Percentiles rank a stretch among this genome's conserved stretches.
phyloP scores from a whole-genome alignment of 768 basidiomycete genomes.

The Amanita exitialis region DNA sequence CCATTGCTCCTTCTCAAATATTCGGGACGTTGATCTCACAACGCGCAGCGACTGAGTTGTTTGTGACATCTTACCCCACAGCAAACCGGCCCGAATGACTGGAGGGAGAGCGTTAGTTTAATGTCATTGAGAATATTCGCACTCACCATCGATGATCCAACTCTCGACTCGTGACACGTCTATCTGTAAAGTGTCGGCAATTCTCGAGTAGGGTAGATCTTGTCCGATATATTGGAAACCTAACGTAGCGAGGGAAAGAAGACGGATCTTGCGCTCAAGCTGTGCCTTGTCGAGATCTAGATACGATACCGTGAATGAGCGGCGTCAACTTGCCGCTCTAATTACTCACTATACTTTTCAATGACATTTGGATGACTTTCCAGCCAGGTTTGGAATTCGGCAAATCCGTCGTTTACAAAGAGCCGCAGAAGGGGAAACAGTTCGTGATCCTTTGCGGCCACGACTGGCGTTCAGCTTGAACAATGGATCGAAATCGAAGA shows the following conservation, averaged over 20 bases:
- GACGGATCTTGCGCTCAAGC: constrained; percentile 71
- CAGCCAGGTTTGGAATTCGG: constrained; percentile 56
- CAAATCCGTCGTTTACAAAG: constrained; percentile 55
- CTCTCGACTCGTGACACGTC: constrained; percentile 61
- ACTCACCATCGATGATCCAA: constrained; percentile 79
- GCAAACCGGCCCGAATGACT: constrained; percentile 76
- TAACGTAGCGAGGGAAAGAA: constrained; percentile 66
- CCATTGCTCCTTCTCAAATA: constrained; percentile 77
- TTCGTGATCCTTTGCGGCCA: constrained; percentile 56
- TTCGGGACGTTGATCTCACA: constrained; percentile 62
- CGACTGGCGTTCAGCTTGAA: constrained; percentile 68
- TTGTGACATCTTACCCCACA: constrained; percentile 81
- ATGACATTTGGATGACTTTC: constrained; percentile 35
- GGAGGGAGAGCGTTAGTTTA: constrained; percentile 6
- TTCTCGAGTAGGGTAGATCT: constrained; percentile 59
- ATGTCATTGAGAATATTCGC: neutral
- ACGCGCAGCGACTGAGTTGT: constrained; percentile 64
- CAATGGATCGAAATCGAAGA: constrained; percentile 76
- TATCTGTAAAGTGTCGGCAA: constrained; percentile 61
- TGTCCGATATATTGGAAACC: constrained; percentile 71
- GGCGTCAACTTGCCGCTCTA: neutral
- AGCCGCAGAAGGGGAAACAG: constrained; percentile 69
- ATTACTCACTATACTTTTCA: constrained; percentile 45
- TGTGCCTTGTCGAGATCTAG: constrained; percentile 47
- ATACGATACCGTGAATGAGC: constrained; percentile 6